Base-by-base conservation (phyloP, 2,329 filamentous ascomycete genomes). In the Phialemoniopsis sp. region DNA sequence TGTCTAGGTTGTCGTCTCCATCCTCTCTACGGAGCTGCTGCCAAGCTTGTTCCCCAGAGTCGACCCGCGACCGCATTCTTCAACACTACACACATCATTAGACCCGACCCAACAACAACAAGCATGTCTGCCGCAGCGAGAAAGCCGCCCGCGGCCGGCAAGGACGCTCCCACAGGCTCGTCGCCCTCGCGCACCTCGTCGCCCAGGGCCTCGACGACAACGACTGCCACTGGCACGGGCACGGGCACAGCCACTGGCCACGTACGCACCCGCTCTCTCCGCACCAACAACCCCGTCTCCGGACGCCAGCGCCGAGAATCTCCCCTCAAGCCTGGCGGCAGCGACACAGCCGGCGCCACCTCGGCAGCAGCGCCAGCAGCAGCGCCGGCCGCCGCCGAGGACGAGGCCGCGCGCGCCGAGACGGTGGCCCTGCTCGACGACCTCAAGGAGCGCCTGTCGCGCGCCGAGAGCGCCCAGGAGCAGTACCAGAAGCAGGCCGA, bases 401-500 rank as follows among this genome's bases (percentile, higher is more conserved):
- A 87, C 40, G 76, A 89, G 47, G 85, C 90, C 37, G 82, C 82
- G 46, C 82, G 86, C 50, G 89, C 87, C 14, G 89, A 93, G 62
- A 83, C 85, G 46, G 73, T 88, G 32, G 83, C 87, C 13, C 69
- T 87, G 41, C 75, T 95, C 42, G 87, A 94, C 47, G 89, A 96
- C 48, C 69, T 96, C 43, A 89, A 89, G 64, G 82, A 89, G 48
- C 82, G 88, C 41, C 72, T 96, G 37, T 78, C 87, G 53, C 87
- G 85, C 61, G 86, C 89, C 16, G 91, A 96, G 64, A 76, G 72
- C 36, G 71, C 78, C 30, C 85, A 85, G 1, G 87, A 93, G 51
- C 82, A 89, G 54, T 85, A 82, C 60, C 82, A 85, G 66, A 91
- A 90, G 62, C 89, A 96, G 66, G 70, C 82, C 39, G 86, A 93